Conservation (phyloP, 108 stramenopile genomes). For the Mayamaea pseudoterrestris region DNA sequence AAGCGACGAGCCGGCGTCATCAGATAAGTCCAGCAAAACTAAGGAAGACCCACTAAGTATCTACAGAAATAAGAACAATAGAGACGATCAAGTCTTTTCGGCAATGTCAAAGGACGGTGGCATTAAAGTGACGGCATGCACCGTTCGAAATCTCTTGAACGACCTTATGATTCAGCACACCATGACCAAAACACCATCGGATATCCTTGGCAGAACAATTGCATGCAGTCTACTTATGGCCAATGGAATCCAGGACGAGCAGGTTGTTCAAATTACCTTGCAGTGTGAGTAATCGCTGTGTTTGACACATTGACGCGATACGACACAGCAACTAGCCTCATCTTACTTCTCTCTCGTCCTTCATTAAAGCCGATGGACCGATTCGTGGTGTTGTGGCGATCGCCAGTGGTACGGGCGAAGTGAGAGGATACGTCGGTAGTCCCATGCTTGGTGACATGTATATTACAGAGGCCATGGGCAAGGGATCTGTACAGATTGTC, state of each 20-base stretch:
- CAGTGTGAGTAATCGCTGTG: slow-evolving; percentile 20
- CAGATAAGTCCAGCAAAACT: no score
- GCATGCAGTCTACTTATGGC: slow-evolving; percentile 53
- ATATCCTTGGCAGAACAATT: slow-evolving; percentile 58
- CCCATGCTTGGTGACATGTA: slow-evolving; percentile 51
- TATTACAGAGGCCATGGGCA: slow-evolving; percentile 59
- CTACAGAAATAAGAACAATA: slow-evolving; percentile 57
- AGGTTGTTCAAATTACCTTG: slow-evolving; percentile 69
- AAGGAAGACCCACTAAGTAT: slow-evolving; percentile 10
- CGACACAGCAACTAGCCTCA: background rate
- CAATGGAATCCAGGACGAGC: slow-evolving; percentile 79
- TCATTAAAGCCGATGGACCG: slow-evolving; percentile 45
- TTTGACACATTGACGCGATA: background rate
- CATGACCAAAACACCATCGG: slow-evolving; percentile 54
- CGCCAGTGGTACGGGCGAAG: slow-evolving; percentile 47
- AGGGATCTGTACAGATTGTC: slow-evolving; percentile 67
- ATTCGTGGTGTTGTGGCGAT: slow-evolving; percentile 62
- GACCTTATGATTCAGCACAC: slow-evolving; percentile 70
- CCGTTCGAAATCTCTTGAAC: slow-evolving; percentile 74
- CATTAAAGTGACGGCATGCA: slow-evolving; percentile 70
- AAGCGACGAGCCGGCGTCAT: no score
- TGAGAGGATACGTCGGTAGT: slow-evolving; percentile 69
- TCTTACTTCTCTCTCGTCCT: background rate
- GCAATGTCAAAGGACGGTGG: slow-evolving; percentile 64
- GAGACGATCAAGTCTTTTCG: slow-evolving; percentile 70